Evolutionary conservation across 192 early-diverging fungal species (phyloP), one percentile per base, ranked within the genome.

Genomic region (Entophlyctis luteolus): DNA sequence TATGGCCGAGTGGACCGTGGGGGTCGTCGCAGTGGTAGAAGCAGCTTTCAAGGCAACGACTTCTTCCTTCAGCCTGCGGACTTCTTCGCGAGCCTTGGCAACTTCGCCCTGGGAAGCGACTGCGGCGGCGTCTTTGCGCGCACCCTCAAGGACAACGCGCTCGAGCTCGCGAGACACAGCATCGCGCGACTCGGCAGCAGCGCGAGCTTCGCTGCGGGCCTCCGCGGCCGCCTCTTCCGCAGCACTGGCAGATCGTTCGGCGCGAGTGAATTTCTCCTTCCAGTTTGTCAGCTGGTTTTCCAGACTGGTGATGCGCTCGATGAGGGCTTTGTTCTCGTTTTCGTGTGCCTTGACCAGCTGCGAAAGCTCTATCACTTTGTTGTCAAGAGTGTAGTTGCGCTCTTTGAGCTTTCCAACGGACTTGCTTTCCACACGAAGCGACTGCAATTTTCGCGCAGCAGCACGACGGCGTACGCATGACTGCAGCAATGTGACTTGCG

Each of bases 321-420:
- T 71, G 56, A 86, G 71, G 8, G 60, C 55, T 36, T 81, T 81
- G 72, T 88, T 87, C 72, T 91, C 89, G 49, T 87, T 81, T 59
- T 81, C 81, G 62, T 83, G 80, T 48, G 75, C 68, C 32, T 83
- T 84, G 53, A 93, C 76, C 33, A 72, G 75, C 62, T 90, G 89
- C 34, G 91, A 93, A 59, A 98, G 81, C 72, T 93, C 91, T 72
- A 96, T 84, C 46, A 98, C 90, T 80, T 93, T 96, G 81, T 87
- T 89, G 70, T 98, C 95, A 0, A 98, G 77, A 74, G 88, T 87
- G 73, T 92, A 91, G 20, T 93, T 92, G 22, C 90, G 81, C 62
- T 94, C 89, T 77, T 94, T 92, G 67, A 93, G 86, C 56, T 95
- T 94, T 48, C 82, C 86, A n/a, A 91, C 89, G 55, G 90, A 91